A percentile compares a stretch with the other conserved stretches of the same genome.
phyloP scores from a whole-genome alignment of 2,329 filamentous ascomycete species.

The Monosporascus sp. region DNA sequence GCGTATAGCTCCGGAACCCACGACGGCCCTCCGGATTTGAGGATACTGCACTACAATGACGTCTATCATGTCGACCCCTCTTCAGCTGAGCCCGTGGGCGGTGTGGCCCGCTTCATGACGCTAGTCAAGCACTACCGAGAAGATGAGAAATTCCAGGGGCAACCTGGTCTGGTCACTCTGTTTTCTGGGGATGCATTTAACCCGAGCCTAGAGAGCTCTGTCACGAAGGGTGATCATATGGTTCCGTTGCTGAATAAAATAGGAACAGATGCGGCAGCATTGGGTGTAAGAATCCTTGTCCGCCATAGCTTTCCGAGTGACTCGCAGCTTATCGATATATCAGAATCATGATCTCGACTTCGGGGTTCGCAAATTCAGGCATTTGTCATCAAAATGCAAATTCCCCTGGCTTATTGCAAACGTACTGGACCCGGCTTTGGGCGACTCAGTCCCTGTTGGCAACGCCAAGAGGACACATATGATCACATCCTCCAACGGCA shows the following conservation, averaged over 20 bases:
- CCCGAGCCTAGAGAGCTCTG: slow-evolving; percentile 79
- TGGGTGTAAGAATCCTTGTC: slow-evolving; percentile 56
- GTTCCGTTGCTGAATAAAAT: slow-evolving; percentile 75
- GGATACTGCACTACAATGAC: slow-evolving; percentile 89
- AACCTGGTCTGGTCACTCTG: slow-evolving; percentile 66
- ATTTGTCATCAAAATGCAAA: slow-evolving; percentile 66
- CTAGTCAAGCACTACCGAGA: slow-evolving; percentile 70
- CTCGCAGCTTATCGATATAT: slow-evolving; percentile 6
- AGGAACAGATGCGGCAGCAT: slow-evolving; percentile 73
- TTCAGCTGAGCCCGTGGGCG: slow-evolving; percentile 78
- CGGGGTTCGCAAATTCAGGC: slow-evolving; percentile 72
- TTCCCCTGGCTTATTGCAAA: slow-evolving; percentile 92
- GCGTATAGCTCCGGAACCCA: slow-evolving; percentile 25
- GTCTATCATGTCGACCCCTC: slow-evolving; percentile 79
- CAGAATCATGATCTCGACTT: slow-evolving; percentile 93
- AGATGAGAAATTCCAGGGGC: slow-evolving; percentile 53
- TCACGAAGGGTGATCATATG: slow-evolving; percentile 91
- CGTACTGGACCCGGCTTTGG: slow-evolving; percentile 76
- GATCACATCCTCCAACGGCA: slow-evolving; percentile 73
- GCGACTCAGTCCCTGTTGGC: slow-evolving; percentile 68
- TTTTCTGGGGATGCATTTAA: slow-evolving; percentile 95
- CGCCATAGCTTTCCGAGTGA: not conserved
- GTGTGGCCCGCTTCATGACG: slow-evolving; percentile 74
- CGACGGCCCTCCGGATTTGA: slow-evolving; percentile 58
- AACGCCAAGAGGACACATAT: slow-evolving; percentile 71